Base-by-base conservation (phyloP, 164 flowering plant species). In the Chloranthus sessilifolius region DNA sequence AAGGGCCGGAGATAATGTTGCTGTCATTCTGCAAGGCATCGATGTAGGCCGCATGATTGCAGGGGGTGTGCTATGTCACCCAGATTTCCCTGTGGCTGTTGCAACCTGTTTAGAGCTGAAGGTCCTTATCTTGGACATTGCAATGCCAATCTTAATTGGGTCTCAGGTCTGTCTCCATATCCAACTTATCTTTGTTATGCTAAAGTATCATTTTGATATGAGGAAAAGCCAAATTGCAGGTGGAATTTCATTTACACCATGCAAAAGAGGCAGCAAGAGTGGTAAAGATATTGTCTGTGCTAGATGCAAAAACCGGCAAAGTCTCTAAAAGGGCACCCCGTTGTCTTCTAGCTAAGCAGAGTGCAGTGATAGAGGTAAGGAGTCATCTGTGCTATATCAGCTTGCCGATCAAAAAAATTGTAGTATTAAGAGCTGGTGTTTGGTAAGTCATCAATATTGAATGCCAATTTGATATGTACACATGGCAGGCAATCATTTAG, bases 51-150 rank as follows among this genome's bases (percentile, higher is more conserved):
- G 64, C 27, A 74, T 94, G 44, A 70, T 60, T 52, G 70, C 95
- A 60, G 96, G 97, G 0, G 90, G 83, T 42, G 95, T 94, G 9
- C 66, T 94, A n/a, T 94, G 99, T 45, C 99, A 94, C 59, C 99
- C 95, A 43, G 85, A 84, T 67, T 94, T 72, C 37, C 97, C 99
- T 2, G 82, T 89, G 60, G 63, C 77, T 16, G 59, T 78, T 35
- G 69, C 92, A 16, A 67, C 69, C 25, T 88, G 62, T 63, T 70
- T 94, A 65, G 99, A 94, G 75, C 53, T 94, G 71, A 89, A 86
- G 72, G 68, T 94, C 52, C 80, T 89, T 28, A 71, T 77, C 27
- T 74, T 94, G 72, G 95, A 94, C 45, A 59, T 66, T 47, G 46
- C 72, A 33, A 71, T 66, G 43, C 99, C 96, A 1, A 80, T 94